Evolutionary conservation across 1,139 yeast genomes (phyloP).

Genomic region (Protomyces pachydermus): DNA sequence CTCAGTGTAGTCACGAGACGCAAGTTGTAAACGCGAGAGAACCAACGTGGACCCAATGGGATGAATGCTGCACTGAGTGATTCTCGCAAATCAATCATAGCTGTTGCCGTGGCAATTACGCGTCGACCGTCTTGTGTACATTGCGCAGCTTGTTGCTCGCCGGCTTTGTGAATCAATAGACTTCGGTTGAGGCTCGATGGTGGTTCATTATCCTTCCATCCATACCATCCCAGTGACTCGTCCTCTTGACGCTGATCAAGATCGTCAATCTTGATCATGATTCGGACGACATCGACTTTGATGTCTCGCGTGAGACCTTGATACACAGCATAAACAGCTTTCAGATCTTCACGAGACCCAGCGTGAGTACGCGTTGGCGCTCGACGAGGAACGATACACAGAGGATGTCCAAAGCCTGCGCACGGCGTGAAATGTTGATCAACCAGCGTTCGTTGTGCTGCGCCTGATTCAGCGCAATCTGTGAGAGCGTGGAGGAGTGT

Average conservation of each 20-base stretch:
- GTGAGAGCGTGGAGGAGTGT: background rate
- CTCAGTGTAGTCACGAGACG: background rate
- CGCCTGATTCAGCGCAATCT: background rate
- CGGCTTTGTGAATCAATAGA: background rate
- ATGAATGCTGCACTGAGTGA: background rate
- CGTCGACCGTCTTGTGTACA: background rate
- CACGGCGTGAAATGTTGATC: conserved; percentile 10
- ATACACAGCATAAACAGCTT: conserved; percentile 20
- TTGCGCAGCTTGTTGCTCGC: background rate
- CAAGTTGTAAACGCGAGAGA: background rate
- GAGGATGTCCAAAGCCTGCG: conserved; percentile 12
- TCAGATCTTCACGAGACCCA: conserved; percentile 2
- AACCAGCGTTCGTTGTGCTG: conserved; percentile 11
- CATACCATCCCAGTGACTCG: background rate
- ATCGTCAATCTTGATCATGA: conserved; percentile 1
- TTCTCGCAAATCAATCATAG: background rate
- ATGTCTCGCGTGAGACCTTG: conserved; percentile 17
- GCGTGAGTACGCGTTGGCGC: background rate
- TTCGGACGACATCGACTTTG: conserved; percentile 3
- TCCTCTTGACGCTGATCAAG: background rate
- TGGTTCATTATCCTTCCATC: background rate
- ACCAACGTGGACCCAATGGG: background rate
- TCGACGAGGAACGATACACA: conserved; percentile 8
- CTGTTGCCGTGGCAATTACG: background rate
- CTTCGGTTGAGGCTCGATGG: background rate